phyloP scores from a whole-genome alignment of 495 filamentous ascomycete species.

The Astrocystis sublimbata region DNA sequence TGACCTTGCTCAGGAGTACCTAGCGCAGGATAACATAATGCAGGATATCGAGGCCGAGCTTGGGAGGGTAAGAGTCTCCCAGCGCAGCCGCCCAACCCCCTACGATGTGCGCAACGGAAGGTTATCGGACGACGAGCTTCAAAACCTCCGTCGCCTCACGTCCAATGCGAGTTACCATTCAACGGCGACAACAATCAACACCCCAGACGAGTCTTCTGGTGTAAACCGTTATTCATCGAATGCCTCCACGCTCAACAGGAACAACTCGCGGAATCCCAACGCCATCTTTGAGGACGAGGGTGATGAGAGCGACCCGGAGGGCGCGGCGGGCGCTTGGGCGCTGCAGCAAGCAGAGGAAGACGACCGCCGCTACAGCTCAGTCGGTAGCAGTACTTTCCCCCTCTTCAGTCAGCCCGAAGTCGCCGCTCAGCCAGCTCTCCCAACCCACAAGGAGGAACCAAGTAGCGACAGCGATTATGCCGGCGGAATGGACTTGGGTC shows the following conservation, averaged over 20 bases:
- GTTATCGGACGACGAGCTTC: slow-evolving; percentile 43
- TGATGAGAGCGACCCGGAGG: slow-evolving; percentile 88
- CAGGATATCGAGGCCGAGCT: slow-evolving; percentile 57
- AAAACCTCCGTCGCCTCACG: slow-evolving; percentile 42
- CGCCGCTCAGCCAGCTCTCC: slow-evolving; percentile 34
- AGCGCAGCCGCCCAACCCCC: slow-evolving; percentile 25
- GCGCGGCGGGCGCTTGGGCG: slow-evolving; percentile 79
- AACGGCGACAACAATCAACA: slow-evolving; percentile 46
- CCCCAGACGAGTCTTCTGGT: slow-evolving; percentile 30
- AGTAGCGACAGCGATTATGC: slow-evolving; percentile 72
- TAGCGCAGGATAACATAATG: slow-evolving; percentile 52
- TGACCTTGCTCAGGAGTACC: slow-evolving; percentile 33
- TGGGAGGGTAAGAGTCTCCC: slow-evolving; percentile 30
- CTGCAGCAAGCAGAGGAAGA: slow-evolving; percentile 85
- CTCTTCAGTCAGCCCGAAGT: slow-evolving; percentile 42
- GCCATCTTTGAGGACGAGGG: slow-evolving; percentile 40
- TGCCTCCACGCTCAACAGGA: slow-evolving; percentile 49
- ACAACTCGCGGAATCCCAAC: slow-evolving; percentile 34
- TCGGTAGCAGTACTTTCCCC: slow-evolving; percentile 22
- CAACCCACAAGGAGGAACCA: slow-evolving; percentile 46
- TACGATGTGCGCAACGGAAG: slow-evolving; percentile 41
- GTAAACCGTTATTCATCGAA: slow-evolving; percentile 49
- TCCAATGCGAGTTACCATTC: slow-evolving; percentile 47
- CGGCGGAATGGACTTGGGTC: slow-evolving; percentile 68
- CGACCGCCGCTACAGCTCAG: slow-evolving; percentile 63